A percentile compares a stretch with the other conserved stretches of the same genome.
These are phyloP conservation scores for Neonothopanus nambi DNA, from an alignment of 1,284 basidiomycete genomes.

Conservation along the genomic window DNA sequence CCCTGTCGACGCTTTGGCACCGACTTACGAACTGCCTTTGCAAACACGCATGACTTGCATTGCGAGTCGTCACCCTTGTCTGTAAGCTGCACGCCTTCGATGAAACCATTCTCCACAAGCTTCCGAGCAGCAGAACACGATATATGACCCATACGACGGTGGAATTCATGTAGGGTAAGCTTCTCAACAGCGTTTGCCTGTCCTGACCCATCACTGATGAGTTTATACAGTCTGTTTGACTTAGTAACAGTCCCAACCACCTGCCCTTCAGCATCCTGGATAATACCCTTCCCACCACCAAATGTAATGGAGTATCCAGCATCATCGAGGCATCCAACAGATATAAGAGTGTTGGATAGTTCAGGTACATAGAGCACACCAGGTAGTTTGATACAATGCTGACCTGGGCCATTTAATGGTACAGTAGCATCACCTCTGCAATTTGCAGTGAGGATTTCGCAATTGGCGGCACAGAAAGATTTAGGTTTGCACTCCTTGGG, in stretches of 20 bases:
- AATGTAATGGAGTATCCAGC: conserved; percentile 20
- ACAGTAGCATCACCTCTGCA: conserved; percentile 19
- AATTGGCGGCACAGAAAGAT: conserved; percentile 14
- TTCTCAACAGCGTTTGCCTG: conserved; percentile 9
- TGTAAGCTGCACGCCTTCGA: conserved; percentile 16
- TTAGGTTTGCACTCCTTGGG: not conserved
- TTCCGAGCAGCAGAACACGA: conserved; percentile 7
- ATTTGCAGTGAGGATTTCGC: conserved; percentile 15
- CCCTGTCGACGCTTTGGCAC: conserved; percentile 29
- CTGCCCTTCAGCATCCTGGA: conserved; percentile 1
- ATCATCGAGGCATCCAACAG: conserved; percentile 23
- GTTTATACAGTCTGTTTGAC: conserved; percentile 13
- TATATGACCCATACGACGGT: conserved; percentile 19
- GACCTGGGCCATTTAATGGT: conserved; percentile 23
- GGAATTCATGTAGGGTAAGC: conserved; percentile 16
- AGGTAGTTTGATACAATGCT: conserved; percentile 12
- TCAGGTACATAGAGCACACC: conserved; percentile 26
- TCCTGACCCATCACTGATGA: conserved; percentile 10
- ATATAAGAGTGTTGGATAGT: conserved; percentile 25
- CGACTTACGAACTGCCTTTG: conserved; percentile 28
- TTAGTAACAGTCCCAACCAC: conserved; percentile 12
- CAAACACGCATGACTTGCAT: conserved; percentile 32
- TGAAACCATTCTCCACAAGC: conserved; percentile 14
- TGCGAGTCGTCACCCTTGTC: not conserved
- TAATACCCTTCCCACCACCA: conserved; percentile 11